Evolutionary conservation across 2,329 filamentous ascomycete species (phyloP).

Genomic region (Fusarium brachygibbosum): DNA sequence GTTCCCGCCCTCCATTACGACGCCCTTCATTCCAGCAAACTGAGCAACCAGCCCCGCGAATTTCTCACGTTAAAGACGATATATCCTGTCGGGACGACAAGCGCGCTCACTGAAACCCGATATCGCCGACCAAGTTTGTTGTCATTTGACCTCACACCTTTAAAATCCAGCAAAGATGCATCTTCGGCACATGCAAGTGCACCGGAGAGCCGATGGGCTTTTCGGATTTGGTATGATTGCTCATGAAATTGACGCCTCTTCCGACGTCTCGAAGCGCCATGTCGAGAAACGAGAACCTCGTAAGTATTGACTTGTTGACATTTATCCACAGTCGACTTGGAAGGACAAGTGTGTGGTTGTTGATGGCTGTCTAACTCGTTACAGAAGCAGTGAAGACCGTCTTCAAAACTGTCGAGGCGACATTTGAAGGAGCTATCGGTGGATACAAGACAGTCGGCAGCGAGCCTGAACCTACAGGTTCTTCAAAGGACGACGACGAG

Average conservation of each 20-base stretch:
- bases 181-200: constrained; percentile 48
- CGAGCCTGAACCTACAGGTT: constrained; percentile 33
- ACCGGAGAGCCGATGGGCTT: constrained; percentile 47
- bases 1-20: constrained; percentile 44
- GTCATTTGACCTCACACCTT: background rate
- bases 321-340: background rate
- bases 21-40: constrained; percentile 50
- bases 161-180: constrained; percentile 48
- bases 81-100: constrained; percentile 26
- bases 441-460: constrained; percentile 57
- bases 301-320: constrained; percentile 7
- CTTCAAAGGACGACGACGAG: constrained; percentile 16
- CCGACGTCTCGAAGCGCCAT: constrained; percentile 27
- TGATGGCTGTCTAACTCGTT: constrained; percentile 16
- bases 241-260: constrained; percentile 35
- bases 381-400: constrained; percentile 55
- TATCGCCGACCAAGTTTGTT: background rate
- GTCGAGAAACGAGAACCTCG: constrained; percentile 34
- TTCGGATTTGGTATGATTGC: constrained; percentile 49
- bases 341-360: background rate
- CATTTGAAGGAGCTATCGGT: constrained; percentile 59
- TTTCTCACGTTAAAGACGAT: constrained; percentile 29
- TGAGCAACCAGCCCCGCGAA: constrained; percentile 37
- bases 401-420: constrained; percentile 58
- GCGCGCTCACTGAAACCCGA: background rate